Evolutionary conservation across 179 eudicot genomes (phyloP), one percentile per base, ranked within the genome.

Genomic region (Heliamphora pulchella): DNA sequence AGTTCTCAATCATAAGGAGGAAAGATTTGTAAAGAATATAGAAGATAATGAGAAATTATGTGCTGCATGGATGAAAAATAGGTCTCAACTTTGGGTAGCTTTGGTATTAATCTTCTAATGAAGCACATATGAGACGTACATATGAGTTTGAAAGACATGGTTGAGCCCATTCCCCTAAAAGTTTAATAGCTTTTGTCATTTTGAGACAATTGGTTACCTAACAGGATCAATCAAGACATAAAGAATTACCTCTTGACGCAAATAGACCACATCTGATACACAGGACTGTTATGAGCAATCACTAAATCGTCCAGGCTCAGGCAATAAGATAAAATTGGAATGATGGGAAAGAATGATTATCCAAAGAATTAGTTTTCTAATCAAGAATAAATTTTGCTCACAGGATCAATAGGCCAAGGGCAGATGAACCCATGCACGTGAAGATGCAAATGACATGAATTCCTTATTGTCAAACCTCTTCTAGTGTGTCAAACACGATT

Each of bases 371-470:
- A 13, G 59, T 8, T 39, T 59, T 76, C 20, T 44, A 76, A 61
- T 59, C 67, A 39, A 75, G 68, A 43, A 57, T n/a, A n/a, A 18
- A 44, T 76, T 76, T 75, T 17, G 58, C 76, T 54, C 17, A 47
- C 77, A 74, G 5, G n/a, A 55, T 20, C 41, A 64, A 64, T 64
- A 10, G 43, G 47, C 13, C 41, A 48, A 46, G 54, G 72, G 22
- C 13, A 10, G 50, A 71, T 43, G 10, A n/a, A 20, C 18, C 53
- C 39, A 43, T n/a, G 11, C 65, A 46, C 51, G 2, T 47, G 8
- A 13, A 10, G 59, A 48, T 73, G 18, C 11, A 2, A 4, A 54
- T 66, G 5, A 47, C 4, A 5, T 6, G 8, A 77, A 14, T 64
- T 31, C 46, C 18, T 47, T 47, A 64, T 63, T 63, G 13, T 59